Conservation (phyloP, 2,329 filamentous ascomycete species). For the Tolypocladium inflatum region DNA sequence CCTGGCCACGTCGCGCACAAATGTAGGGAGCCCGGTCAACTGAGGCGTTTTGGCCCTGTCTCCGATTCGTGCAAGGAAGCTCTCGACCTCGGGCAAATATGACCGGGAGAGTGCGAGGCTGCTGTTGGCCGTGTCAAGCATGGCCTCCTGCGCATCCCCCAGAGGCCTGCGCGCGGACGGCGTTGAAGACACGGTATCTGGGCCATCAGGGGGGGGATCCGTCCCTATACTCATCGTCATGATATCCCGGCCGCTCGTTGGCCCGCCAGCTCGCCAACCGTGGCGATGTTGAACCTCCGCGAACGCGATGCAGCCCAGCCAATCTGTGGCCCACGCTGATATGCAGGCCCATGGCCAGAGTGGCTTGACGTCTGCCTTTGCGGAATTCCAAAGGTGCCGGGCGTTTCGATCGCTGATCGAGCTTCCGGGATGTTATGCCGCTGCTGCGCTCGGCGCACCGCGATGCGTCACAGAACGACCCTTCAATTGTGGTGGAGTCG, state of each 20-base stretch:
- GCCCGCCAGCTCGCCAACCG: neutral
- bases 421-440: neutral
- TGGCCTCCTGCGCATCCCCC: neutral
- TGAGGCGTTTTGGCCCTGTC: slow-evolving; percentile 3
- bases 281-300: neutral
- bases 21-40: slow-evolving; percentile 12
- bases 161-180: neutral
- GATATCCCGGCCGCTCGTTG: neutral
- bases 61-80: slow-evolving; percentile 5
- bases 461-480: neutral
- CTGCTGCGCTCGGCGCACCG: neutral
- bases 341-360: neutral
- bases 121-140: slow-evolving; percentile 5
- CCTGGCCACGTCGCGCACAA: slow-evolving; percentile 10
- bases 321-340: neutral
- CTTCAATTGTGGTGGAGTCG: neutral
- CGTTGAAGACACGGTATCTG: neutral
- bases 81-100: slow-evolving; percentile 10
- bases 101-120: slow-evolving; percentile 4
- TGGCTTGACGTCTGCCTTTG: neutral
- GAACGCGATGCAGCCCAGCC: neutral
- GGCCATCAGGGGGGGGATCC: neutral
- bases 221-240: neutral
- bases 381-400: neutral
- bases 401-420: neutral